Conservation (phyloP, 805 yeast species). For the Wickerhamiella sergipiensis region DNA sequence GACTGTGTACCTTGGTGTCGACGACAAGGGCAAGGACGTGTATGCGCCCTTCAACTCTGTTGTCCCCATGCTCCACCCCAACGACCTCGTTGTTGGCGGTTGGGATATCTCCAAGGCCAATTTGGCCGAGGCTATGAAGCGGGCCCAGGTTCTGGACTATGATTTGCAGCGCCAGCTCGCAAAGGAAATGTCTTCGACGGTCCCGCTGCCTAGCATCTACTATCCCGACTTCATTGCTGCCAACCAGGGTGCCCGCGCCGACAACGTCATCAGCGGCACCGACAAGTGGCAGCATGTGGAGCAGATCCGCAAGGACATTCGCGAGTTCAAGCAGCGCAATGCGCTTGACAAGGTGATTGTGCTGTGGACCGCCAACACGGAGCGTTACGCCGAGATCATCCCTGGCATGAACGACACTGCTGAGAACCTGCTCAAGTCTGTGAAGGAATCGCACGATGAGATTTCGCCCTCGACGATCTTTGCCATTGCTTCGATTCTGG, state of each 20-base stretch:
- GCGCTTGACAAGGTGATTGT: conserved; percentile 75
- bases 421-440: conserved; percentile 58
- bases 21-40: conserved; percentile 66
- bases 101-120: conserved; percentile 81
- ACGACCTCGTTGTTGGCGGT: conserved; percentile 80
- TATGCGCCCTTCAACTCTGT: conserved; percentile 85
- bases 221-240: conserved; percentile 96
- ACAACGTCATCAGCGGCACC: conserved; percentile 59
- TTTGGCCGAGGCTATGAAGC: conserved; percentile 63
- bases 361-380: conserved; percentile 96
- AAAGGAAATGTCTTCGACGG: conserved; percentile 43
- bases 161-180: conserved; percentile 67
- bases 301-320: conserved; percentile 70
- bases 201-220: conserved; percentile 74
- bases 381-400: conserved; percentile 69
- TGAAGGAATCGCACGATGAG: conserved; percentile 69
- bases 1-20: conserved; percentile 81
- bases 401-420: conserved; percentile 80
- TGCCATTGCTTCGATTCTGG: conserved; percentile 86
- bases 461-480: conserved; percentile 87
- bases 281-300: conserved; percentile 86
- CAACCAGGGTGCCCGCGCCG: conserved; percentile 84
- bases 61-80: conserved; percentile 80
- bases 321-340: conserved; percentile 58
- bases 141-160: conserved; percentile 77